Evolutionary conservation across 176 grass and related monocot species (phyloP), one percentile per base, ranked within the genome.

Genomic region (Stipa capillata): DNA sequence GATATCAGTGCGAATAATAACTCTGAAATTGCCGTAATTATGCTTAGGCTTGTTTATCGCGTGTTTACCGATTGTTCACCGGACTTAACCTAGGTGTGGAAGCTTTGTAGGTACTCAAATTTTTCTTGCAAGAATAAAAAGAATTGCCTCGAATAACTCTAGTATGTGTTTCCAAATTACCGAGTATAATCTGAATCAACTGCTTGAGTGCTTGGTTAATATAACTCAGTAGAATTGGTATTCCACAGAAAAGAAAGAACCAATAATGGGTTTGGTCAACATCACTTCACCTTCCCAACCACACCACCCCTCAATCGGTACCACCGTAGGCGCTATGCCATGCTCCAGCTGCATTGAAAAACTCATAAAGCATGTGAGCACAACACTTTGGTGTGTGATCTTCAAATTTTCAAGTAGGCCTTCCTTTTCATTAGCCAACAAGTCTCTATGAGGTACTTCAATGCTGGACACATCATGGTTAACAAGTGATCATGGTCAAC

Each of bases 221-320:
- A n/a, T 60, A 33, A 4, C 39, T 41, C 43, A 24, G 11, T 6
- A 32, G 10, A 45, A 61, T 20, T 44, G 28, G 8, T 76, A 49
- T 16, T n/a, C 15, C 17, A 4, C 48, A 51, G 1, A 34, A 32
- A 58, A 16, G 35, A 78, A 71, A 0, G 37, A 27, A 67, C 23
- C 35, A 63, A 4, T 32, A 55, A 55, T 42, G 25, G 34, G 62
- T 72, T 87, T 64, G 56, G 65, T 87, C 79, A 79, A 57, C 86
- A 72, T 88, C 74, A 47, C 31, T 56, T 49, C 74, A 49, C 80
- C 80, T 83, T 88, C 86, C 66, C 80, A 79, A 88, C 85, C 63
- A 71, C 72, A 82, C 11, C 40, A 57, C 42, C 13, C 47, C 48
- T 84, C 52, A 21, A 6, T 77, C 15, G 42, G 51, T 81, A 42